Percentiles rank a stretch among this genome's conserved stretches.
Conservation (phyloP, 202 grass and related monocot species). For the Elaeis oleifera region DNA sequence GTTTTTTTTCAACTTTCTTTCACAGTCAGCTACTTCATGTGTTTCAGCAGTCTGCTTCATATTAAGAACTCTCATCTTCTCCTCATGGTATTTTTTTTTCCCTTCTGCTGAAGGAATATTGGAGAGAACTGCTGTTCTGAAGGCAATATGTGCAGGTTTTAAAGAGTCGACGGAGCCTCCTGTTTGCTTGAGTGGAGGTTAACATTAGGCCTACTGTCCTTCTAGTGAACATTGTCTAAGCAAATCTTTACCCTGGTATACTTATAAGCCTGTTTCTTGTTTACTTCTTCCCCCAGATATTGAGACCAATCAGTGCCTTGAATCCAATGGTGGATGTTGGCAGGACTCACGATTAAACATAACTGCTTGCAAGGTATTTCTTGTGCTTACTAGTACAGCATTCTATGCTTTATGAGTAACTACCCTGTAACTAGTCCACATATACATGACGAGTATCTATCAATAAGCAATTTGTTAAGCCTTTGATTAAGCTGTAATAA, state of each 20-base stretch:
- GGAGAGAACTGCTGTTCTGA: constrained; percentile 61
- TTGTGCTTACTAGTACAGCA: not conserved
- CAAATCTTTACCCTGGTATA: not conserved
- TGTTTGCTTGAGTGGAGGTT: constrained; percentile 81
- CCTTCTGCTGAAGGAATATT: constrained; percentile 39
- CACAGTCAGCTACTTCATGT: no score
- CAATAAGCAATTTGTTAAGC: no score
- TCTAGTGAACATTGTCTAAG: no score
- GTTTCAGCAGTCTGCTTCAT: no score
- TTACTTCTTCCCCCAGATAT: constrained; percentile 30
- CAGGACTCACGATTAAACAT: constrained; percentile 40
- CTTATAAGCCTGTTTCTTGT: not conserved
- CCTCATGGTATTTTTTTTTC: not conserved
- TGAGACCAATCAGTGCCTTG: constrained; percentile 66
- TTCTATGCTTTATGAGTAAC: not conserved
- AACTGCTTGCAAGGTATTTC: constrained; percentile 71
- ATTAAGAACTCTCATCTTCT: no score
- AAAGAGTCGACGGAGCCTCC: constrained; percentile 71
- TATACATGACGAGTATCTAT: no score
- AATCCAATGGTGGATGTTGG: constrained; percentile 78
- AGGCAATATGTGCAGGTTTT: constrained; percentile 82
- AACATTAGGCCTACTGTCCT: no score
- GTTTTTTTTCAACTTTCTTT: no score
- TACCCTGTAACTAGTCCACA: no score
- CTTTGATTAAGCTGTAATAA: not conserved